Conservation (phyloP, 306 rosid species). For the Acacia melanoxylon region DNA sequence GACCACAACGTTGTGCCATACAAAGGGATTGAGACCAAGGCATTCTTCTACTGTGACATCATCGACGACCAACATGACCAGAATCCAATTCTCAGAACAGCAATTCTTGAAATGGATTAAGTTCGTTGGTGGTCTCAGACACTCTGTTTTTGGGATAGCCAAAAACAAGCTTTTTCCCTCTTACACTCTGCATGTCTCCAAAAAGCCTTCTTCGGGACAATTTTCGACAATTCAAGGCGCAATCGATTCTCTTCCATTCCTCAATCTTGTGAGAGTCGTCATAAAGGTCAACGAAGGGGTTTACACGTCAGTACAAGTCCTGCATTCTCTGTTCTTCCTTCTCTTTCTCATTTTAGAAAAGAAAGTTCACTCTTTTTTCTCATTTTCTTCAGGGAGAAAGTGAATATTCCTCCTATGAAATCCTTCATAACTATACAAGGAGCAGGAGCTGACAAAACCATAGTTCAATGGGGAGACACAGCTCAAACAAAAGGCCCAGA, state of each 20-base stretch:
- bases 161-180: conserved; percentile 86
- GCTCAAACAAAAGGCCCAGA: conserved; percentile 79
- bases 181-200: conserved; percentile 68
- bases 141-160: conserved; percentile 68
- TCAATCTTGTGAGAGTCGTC: conserved; percentile 85
- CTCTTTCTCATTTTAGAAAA: background rate
- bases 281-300: conserved; percentile 94
- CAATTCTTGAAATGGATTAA: conserved; percentile 89
- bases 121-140: conserved; percentile 77
- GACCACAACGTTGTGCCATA: conserved; percentile 47
- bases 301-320: conserved; percentile 68
- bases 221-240: conserved; percentile 84
- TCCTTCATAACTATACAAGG: conserved; percentile 89
- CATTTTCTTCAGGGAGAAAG: conserved; percentile 75
- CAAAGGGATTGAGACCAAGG: conserved; percentile 54
- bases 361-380: background rate
- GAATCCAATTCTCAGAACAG: conserved; percentile 57
- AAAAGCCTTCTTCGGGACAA: conserved; percentile 57
- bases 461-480: conserved; percentile 98
- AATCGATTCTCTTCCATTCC: conserved; percentile 78
- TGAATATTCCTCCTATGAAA: conserved; percentile 73
- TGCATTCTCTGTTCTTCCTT: background rate
- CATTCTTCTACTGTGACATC: conserved; percentile 35
- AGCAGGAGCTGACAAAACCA: conserved; percentile 85
- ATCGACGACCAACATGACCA: conserved; percentile 41